Conservation (phyloP, 176 grass and related monocot genomes). For the Aegilops tauschii region DNA sequence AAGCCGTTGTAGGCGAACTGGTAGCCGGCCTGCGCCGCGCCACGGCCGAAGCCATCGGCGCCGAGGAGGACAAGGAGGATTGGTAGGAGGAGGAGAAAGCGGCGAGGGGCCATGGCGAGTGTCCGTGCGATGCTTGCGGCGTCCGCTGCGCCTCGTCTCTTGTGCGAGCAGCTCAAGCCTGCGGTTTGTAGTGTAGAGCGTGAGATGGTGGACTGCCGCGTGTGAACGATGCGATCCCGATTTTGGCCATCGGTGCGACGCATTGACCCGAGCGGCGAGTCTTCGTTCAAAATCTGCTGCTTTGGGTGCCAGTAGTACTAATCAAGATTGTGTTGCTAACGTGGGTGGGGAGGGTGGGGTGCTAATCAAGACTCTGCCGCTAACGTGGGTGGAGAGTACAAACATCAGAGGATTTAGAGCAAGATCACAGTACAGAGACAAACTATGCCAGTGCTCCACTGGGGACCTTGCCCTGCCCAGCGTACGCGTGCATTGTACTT, state of each 20-base stretch:
- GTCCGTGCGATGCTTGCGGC: neutral
- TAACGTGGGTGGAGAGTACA: neutral
- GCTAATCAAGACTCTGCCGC: neutral
- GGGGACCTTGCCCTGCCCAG: neutral
- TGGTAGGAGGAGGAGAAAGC: neutral
- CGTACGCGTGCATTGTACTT: neutral
- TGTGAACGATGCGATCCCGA: conserved; percentile 20
- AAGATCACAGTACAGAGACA: neutral
- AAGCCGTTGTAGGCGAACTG: conserved; percentile 58
- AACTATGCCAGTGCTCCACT: neutral
- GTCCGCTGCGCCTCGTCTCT: neutral
- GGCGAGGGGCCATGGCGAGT: neutral
- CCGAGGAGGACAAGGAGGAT: neutral
- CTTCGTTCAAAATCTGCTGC: neutral
- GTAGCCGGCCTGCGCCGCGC: conserved; percentile 2
- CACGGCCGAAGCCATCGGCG: neutral
- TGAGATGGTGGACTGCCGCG: neutral
- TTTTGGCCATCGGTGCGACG: neutral
- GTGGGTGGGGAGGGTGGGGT: too few species aligned
- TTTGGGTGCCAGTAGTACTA: neutral
- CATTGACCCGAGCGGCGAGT: neutral
- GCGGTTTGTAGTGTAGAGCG: neutral
- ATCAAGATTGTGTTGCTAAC: neutral
- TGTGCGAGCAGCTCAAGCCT: neutral
- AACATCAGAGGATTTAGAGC: neutral